Percentiles rank a stretch among this genome's conserved stretches.
Evolutionary conservation across 768 basidiomycete species (phyloP).

Genomic region (Gloeopeniophorella convolvens): DNA sequence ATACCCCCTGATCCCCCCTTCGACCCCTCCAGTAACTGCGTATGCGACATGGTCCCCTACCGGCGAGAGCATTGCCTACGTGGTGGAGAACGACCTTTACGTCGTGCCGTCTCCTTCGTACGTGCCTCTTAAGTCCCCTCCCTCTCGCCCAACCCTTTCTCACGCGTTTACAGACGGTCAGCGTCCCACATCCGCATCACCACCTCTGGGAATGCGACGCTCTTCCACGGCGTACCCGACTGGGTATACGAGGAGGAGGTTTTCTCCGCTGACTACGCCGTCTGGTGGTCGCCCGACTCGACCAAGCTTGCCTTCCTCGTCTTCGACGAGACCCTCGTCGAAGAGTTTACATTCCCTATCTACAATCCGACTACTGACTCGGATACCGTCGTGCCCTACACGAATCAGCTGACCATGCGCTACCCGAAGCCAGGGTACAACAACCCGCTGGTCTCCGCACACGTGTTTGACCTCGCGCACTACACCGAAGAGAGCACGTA

Average conservation of each 20-base stretch:
- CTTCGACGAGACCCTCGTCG: constrained; percentile 84
- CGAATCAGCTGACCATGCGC: constrained; percentile 50
- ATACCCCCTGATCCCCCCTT: constrained; percentile 61
- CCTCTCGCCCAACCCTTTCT: constrained; percentile 3
- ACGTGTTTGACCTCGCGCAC: constrained; percentile 70
- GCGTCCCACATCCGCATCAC: constrained; percentile 68
- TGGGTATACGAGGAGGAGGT: constrained; percentile 99
- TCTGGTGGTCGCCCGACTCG: constrained; percentile 91
- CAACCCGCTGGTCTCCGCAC: constrained; percentile 80
- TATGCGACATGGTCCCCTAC: constrained; percentile 88
- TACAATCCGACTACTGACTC: constrained; percentile 82
- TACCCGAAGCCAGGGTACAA: constrained; percentile 89
- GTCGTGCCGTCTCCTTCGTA: constrained; percentile 64
- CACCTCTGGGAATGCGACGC: constrained; percentile 65
- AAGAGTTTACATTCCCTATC: constrained; percentile 81
- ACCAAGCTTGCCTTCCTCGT: constrained; percentile 74
- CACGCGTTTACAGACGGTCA: constrained; percentile 27
- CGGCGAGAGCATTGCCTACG: constrained; percentile 79
- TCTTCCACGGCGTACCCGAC: constrained; percentile 93
- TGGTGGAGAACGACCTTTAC: constrained; percentile 84
- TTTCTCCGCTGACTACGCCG: constrained; percentile 58
- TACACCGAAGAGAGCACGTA: constrained; percentile 31
- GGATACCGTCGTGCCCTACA: constrained; percentile 72
- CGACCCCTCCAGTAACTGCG: constrained; percentile 62
- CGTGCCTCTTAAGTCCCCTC: constrained; percentile 22